Conservation (phyloP, 805 yeast species). For the Lipomyces orientalis region DNA sequence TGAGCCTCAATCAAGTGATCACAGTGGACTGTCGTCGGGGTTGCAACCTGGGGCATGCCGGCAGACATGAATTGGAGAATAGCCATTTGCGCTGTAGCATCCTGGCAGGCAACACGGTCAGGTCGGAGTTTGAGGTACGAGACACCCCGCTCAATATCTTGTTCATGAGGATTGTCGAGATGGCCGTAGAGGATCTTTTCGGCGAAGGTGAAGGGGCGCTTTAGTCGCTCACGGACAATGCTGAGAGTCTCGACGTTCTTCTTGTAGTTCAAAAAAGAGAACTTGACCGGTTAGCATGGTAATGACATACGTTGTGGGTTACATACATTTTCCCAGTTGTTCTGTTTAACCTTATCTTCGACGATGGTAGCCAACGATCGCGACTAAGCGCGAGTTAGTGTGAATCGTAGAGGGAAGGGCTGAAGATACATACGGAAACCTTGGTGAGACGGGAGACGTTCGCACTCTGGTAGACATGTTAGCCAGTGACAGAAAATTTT, state of each 20-base stretch:
- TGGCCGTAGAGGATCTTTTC: constrained; percentile 95
- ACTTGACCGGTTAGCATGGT: constrained; percentile 43
- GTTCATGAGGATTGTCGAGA: constrained; percentile 79
- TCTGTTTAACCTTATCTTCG: constrained; percentile 74
- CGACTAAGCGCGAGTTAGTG: neutral
- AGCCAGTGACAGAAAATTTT: neutral
- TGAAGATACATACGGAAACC: constrained; percentile 11
- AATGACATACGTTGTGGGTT: neutral
- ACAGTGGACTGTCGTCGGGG: constrained; percentile 96
- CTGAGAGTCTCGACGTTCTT: constrained; percentile 79
- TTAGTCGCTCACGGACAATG: constrained; percentile 79
- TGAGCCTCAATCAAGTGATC: constrained; percentile 98
- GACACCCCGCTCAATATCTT: constrained; percentile 69
- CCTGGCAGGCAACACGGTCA: constrained; percentile 99
- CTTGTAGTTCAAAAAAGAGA: constrained; percentile 90
- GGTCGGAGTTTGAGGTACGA: constrained; percentile 92
- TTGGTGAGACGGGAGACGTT: constrained; percentile 23
- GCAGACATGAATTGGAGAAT: constrained; percentile 97
- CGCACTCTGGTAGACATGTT: neutral
- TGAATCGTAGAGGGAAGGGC: neutral
- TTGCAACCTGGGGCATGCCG: constrained; percentile 82
- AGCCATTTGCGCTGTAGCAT: constrained; percentile 99
- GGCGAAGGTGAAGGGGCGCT: constrained; percentile 89
- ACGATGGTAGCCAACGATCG: constrained; percentile 36
- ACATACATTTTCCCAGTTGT: constrained; percentile 48